phyloP scores from a whole-genome alignment of 202 grass and related monocot species.

The Eragrostis tef region DNA sequence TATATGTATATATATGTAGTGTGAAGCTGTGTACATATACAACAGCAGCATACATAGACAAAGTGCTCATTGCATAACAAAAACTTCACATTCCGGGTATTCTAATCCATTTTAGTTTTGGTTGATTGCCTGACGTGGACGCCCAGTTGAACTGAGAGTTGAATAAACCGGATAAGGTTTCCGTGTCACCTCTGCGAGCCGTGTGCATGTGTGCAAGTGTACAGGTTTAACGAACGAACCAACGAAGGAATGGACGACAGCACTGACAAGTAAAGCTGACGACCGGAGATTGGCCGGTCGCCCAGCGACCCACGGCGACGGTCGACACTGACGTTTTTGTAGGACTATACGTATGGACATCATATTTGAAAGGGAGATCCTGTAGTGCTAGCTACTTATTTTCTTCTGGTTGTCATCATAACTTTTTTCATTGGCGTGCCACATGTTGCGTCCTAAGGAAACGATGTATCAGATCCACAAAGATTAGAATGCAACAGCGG shows the following conservation, averaged over 20 bases:
- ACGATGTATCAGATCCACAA: background rate
- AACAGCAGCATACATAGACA: background rate
- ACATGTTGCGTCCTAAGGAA: conserved; percentile 6
- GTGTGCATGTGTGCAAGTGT: background rate
- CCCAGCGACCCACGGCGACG: background rate
- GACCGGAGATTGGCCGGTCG: background rate
- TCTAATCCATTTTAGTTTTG: background rate
- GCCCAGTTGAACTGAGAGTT: background rate
- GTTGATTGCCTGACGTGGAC: conserved; percentile 34
- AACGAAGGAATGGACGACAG: background rate
- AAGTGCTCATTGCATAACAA: background rate
- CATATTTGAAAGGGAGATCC: background rate
- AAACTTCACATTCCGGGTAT: background rate
- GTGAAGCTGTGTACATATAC: background rate
- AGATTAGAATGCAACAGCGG: background rate
- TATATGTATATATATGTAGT: background rate
- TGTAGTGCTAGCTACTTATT: background rate
- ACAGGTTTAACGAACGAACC: background rate
- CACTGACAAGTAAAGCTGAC: background rate
- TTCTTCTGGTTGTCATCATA: conserved; percentile 15
- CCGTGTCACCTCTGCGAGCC: conserved; percentile 30
- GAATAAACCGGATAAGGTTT: conserved; percentile 36
- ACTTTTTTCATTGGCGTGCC: conserved; percentile 1
- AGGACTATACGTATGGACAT: background rate
- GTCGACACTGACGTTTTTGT: conserved; percentile 35